These are phyloP conservation scores for Aspergillus nanangensis DNA, from an alignment of 495 filamentous ascomycete species.

Conservation along the genomic window DNA sequence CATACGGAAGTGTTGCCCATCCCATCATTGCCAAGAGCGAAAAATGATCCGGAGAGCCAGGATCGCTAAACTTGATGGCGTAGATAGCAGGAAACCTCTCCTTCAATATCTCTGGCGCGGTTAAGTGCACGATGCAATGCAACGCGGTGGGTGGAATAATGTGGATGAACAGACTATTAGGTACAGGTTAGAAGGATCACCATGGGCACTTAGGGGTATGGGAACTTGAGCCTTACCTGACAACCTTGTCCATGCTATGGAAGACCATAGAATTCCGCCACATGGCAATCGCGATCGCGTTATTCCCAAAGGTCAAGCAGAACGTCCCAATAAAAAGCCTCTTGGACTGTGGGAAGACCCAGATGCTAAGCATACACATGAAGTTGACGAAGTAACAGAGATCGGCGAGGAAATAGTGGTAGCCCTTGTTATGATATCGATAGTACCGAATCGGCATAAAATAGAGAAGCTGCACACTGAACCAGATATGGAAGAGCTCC, in stretches of 20 bases:
- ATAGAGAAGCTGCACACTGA: constrained; percentile 76
- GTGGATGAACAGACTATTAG: constrained; percentile 82
- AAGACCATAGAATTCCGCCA: constrained; percentile 98
- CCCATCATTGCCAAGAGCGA: constrained; percentile 77
- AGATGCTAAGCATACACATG: constrained; percentile 74
- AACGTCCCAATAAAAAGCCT: constrained; percentile 90
- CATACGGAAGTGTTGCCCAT: constrained; percentile 91
- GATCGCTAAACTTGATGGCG: constrained; percentile 68
- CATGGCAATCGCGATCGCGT: constrained; percentile 97
- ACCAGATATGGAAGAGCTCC: constrained; percentile 89
- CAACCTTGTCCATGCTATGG: constrained; percentile 94
- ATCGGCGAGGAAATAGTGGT: constrained; percentile 96
- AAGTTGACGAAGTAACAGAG: constrained; percentile 98
- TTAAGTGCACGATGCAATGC: constrained; percentile 86
- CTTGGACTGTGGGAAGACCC: constrained; percentile 87
- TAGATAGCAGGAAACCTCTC: constrained; percentile 82
- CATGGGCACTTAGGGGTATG: background rate
- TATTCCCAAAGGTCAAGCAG: constrained; percentile 92
- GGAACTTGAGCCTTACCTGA: constrained; percentile 64
- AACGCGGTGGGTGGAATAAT: constrained; percentile 95
- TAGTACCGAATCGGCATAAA: constrained; percentile 96
- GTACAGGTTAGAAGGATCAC: background rate
- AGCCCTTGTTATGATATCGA: constrained; percentile 83
- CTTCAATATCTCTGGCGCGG: constrained; percentile 57
- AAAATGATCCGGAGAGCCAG: constrained; percentile 71